Evolutionary conservation across 345 rosid genomes (phyloP).

Genomic region (Lenwebbia sp.): DNA sequence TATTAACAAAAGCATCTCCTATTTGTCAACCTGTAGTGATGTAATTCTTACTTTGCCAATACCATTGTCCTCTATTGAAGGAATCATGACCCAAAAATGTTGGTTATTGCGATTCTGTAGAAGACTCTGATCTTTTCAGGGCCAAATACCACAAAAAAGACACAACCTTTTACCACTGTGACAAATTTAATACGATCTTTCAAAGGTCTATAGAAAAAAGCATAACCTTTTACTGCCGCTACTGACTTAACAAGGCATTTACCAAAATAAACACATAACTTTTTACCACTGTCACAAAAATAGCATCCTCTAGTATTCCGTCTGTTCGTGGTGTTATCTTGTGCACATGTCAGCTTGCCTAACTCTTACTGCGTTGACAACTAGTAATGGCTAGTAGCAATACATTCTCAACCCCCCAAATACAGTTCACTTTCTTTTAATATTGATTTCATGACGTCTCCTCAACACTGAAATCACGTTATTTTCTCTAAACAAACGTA

Average conservation of each 20-base stretch:
- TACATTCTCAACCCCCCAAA: background rate
- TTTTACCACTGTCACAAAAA: background rate
- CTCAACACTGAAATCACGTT: background rate
- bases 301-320: background rate
- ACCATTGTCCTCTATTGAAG: background rate
- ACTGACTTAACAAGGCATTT: background rate
- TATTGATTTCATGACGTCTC: rapidly evolving
- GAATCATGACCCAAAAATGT: background rate
- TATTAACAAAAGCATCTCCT: background rate
- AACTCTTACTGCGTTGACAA: background rate
- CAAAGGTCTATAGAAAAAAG: background rate
- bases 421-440: background rate
- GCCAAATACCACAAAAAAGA: background rate
- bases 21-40: background rate
- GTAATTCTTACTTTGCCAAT: background rate
- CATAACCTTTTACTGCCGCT: background rate
- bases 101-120: background rate
- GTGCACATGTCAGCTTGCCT: background rate
- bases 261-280: background rate
- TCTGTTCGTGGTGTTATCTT: background rate
- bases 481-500: background rate
- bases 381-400: background rate
- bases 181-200: background rate
- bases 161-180: background rate
- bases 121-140: background rate